Percentiles rank a stretch among this genome's conserved stretches.
phyloP scores from a whole-genome alignment of 495 filamentous ascomycete genomes.

The Penicillium malachiteum region DNA sequence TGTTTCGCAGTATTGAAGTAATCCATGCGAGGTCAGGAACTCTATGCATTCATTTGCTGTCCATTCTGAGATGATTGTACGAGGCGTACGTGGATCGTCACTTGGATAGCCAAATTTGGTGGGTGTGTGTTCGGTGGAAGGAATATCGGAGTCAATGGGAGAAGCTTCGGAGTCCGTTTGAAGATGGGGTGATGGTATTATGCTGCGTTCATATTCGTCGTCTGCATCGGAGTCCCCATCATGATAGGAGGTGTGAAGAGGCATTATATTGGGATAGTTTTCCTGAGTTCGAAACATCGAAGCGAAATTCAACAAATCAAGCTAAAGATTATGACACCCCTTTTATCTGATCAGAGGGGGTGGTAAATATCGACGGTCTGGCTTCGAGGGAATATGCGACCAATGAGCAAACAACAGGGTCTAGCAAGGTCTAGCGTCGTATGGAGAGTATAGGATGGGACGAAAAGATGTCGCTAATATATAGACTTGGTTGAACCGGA shows the following conservation, averaged over 20 bases:
- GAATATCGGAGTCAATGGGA: constrained; percentile 76
- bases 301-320: neutral
- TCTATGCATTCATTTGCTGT: constrained; percentile 83
- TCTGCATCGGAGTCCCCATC: constrained; percentile 90
- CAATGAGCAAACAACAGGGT: constrained; percentile 12
- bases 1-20: constrained; percentile 78
- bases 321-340: too few species aligned
- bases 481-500: too few species aligned
- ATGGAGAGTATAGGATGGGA: neutral
- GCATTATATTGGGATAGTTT: constrained; percentile 32
- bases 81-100: constrained; percentile 67
- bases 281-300: neutral
- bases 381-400: constrained; percentile 18
- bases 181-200: constrained; percentile 69
- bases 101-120: constrained; percentile 71
- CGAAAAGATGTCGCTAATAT: too few species aligned
- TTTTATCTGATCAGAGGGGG: neutral
- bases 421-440: neutral
- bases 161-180: constrained; percentile 76
- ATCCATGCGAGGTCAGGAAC: constrained; percentile 74
- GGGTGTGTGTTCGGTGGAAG: constrained; percentile 82
- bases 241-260: constrained; percentile 51
- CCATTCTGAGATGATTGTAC: constrained; percentile 85
- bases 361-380: neutral
- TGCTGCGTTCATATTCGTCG: constrained; percentile 87